Percentiles rank a stretch among this genome's conserved stretches.
phyloP scores from a whole-genome alignment of 768 basidiomycete species.

The Russula olivacea region DNA sequence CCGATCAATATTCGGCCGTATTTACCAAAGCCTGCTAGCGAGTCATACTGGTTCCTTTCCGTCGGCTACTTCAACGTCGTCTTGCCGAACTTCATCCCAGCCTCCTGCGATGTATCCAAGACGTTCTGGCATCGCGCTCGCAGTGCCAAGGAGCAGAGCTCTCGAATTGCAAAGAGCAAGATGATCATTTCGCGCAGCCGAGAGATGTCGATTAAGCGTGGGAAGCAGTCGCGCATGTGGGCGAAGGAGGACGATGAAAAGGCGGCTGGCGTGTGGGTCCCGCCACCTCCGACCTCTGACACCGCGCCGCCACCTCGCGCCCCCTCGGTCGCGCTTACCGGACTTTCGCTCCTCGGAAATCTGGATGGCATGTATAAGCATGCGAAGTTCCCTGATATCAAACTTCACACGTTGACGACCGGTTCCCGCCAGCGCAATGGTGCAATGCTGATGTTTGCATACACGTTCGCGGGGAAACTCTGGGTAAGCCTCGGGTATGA shows the following conservation, averaged over 20 bases:
- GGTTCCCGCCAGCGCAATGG: conserved; percentile 76
- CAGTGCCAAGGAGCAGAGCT: conserved; percentile 61
- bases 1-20: conserved; percentile 73
- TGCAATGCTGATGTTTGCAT: conserved; percentile 78
- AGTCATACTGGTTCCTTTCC: conserved; percentile 79
- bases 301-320: conserved; percentile 19
- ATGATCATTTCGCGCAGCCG: conserved; percentile 56
- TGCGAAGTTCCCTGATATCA: conserved; percentile 45
- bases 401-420: conserved; percentile 71
- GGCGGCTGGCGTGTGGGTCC: conserved; percentile 39
- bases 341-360: conserved; percentile 79
- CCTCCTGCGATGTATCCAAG: conserved; percentile 30
- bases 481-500: conserved; percentile 82
- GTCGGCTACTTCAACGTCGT: conserved; percentile 79
- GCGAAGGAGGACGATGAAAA: conserved; percentile 71
- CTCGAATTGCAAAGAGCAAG: conserved; percentile 53
- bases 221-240: conserved; percentile 55
- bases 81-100: conserved; percentile 67
- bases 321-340: conserved; percentile 63
- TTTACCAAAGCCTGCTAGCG: conserved; percentile 37
- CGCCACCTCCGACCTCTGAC: conserved; percentile 27
- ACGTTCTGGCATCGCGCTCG: conserved; percentile 75
- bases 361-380: conserved; percentile 79
- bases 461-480: conserved; percentile 66
- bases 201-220: conserved; percentile 62